phyloP scores from a whole-genome alignment of 768 basidiomycete species.

The Tricholoma furcatifolium region DNA sequence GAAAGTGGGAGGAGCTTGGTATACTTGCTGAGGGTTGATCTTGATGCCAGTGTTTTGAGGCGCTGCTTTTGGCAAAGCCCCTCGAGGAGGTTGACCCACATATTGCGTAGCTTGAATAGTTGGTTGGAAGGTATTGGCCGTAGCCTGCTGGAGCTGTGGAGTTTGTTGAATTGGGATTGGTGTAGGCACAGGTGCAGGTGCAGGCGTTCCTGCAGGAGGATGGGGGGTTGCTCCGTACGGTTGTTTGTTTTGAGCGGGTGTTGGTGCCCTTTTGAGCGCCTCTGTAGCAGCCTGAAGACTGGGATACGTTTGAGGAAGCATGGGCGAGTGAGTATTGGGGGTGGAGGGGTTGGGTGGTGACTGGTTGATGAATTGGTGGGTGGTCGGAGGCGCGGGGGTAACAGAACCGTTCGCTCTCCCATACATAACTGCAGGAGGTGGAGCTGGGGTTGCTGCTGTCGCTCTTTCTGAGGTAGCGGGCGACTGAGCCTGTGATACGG shows the following conservation, averaged over 20 bases:
- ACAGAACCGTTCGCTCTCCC: slow-evolving; percentile 28
- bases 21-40: slow-evolving; percentile 2
- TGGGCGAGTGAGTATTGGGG: slow-evolving; percentile 21
- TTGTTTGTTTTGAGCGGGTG: slow-evolving; percentile 30
- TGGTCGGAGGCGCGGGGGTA: slow-evolving; percentile 31
- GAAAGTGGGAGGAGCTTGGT: background rate
- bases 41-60: slow-evolving; percentile 1
- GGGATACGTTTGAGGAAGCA: slow-evolving; percentile 38
- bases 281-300: slow-evolving; percentile 34
- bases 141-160: slow-evolving; percentile 17
- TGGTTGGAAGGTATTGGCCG: slow-evolving; percentile 15
- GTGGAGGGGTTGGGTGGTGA: slow-evolving; percentile 28
- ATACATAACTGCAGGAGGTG: slow-evolving; percentile 26
- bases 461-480: slow-evolving; percentile 28
- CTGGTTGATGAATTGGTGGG: slow-evolving; percentile 34
- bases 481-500: slow-evolving; percentile 29
- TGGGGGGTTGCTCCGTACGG: slow-evolving; percentile 14
- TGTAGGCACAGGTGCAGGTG: slow-evolving; percentile 14
- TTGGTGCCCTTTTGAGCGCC: slow-evolving; percentile 31
- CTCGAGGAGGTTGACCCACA: slow-evolving; percentile 6
- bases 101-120: slow-evolving; percentile 9
- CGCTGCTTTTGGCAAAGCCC: background rate
- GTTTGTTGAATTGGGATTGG: background rate
- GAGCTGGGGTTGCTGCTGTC: slow-evolving; percentile 25
- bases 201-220: slow-evolving; percentile 18